Conservation (phyloP, 352 stramenopile species). For the Pythium rhizo-oryzae region DNA sequence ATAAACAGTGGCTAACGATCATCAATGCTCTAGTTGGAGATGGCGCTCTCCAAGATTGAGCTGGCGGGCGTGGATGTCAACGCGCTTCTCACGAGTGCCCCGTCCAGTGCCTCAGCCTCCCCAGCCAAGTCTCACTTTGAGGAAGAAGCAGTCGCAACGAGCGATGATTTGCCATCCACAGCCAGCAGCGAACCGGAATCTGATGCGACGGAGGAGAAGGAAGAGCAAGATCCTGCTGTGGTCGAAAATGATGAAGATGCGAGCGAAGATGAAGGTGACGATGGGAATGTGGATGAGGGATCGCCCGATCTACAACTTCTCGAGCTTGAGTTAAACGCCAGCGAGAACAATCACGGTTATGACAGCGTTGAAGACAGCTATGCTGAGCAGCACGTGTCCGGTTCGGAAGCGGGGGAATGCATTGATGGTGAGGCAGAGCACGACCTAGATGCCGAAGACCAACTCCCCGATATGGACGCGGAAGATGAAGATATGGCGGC, state of each 20-base stretch:
- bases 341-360: constrained; percentile 15
- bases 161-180: constrained; percentile 7
- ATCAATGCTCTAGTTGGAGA: constrained; percentile 45
- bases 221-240: constrained; percentile 7
- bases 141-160: not conserved
- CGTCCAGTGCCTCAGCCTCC: constrained; percentile 21
- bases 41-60: constrained; percentile 72
- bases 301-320: not conserved
- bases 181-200: constrained; percentile 5
- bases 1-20: not conserved
- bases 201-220: constrained; percentile 16
- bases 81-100: constrained; percentile 35
- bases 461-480: not conserved
- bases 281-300: constrained; percentile 5
- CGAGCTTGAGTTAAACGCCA: constrained; percentile 17
- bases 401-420: not conserved
- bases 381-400: not conserved
- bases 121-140: constrained; percentile 14
- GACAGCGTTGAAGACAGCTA: constrained; percentile 17
- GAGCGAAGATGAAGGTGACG: not conserved
- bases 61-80: constrained; percentile 56
- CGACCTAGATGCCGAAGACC: too few relatives aligned
- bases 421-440: not conserved
- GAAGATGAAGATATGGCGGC: not conserved
- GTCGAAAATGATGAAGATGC: not conserved